phyloP scores from a whole-genome alignment of 2,329 filamentous ascomycete genomes.

The Colletotrichum sublineola region DNA sequence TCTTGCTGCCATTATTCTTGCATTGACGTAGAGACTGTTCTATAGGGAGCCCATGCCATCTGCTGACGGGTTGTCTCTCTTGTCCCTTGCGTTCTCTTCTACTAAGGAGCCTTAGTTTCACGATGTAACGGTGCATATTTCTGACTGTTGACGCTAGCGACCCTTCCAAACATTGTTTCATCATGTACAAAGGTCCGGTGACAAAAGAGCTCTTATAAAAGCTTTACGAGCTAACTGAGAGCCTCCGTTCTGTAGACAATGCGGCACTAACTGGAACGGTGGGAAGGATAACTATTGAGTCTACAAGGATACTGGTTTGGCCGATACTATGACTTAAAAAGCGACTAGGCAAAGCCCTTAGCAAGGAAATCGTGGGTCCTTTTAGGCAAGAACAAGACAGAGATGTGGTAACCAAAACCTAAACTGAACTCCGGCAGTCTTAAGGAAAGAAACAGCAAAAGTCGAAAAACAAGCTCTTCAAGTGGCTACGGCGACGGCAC shows the following conservation, averaged over 20 bases:
- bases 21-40: neutral
- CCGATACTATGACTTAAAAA: slow-evolving; percentile 67
- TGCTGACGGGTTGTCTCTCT: neutral
- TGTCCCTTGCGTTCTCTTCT: neutral
- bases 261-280: too few species aligned
- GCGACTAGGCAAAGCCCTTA: slow-evolving; percentile 65
- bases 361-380: slow-evolving; percentile 63
- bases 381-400: slow-evolving; percentile 54
- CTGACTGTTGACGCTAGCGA: neutral
- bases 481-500: neutral
- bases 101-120: neutral
- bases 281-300: slow-evolving; percentile 58
- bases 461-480: neutral
- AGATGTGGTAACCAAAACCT: slow-evolving; percentile 56
- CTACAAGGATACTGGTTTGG: slow-evolving; percentile 64
- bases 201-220: neutral
- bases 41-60: neutral
- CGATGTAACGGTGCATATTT: neutral
- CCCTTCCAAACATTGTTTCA: neutral
- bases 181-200: neutral
- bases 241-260: too few species aligned
- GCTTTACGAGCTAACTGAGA: neutral
- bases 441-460: neutral
- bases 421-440: neutral
- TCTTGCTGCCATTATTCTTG: neutral